Conservation (phyloP, 257 asterid species). For the Capsicum baccatum region DNA sequence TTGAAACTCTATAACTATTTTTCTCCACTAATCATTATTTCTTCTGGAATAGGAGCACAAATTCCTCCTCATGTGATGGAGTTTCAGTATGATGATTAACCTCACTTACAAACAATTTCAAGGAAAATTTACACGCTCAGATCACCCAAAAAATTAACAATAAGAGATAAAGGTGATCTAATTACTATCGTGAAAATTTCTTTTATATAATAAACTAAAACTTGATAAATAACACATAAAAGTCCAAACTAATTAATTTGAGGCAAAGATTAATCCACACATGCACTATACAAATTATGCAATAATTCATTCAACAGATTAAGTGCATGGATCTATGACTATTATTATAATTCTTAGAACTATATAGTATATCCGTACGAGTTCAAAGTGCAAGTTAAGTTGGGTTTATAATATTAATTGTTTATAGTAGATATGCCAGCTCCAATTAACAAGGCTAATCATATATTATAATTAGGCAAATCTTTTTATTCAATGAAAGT, state of each 20-base stretch:
- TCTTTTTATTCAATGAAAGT: conserved; percentile 11
- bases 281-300: neutral
- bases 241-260: neutral
- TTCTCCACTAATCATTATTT: no score
- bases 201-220: neutral
- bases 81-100: no score
- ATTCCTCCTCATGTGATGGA: no score
- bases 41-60: no score
- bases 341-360: neutral
- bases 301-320: neutral
- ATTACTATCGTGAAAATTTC: neutral
- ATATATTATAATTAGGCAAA: conserved; percentile 14
- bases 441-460: conserved; percentile 19
- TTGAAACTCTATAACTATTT: neutral
- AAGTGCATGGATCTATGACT: conserved; percentile 21
- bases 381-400: neutral
- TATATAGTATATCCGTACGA: neutral
- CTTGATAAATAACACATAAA: neutral
- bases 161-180: neutral
- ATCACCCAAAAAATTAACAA: no score
- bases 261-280: neutral
- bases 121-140: no score
- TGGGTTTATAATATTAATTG: neutral
- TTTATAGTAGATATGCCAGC: neutral
- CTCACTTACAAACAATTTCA: no score